Base-by-base conservation (phyloP, 371 early-diverging fungal genomes). In the Paramicrosporidium saccamoebae region DNA sequence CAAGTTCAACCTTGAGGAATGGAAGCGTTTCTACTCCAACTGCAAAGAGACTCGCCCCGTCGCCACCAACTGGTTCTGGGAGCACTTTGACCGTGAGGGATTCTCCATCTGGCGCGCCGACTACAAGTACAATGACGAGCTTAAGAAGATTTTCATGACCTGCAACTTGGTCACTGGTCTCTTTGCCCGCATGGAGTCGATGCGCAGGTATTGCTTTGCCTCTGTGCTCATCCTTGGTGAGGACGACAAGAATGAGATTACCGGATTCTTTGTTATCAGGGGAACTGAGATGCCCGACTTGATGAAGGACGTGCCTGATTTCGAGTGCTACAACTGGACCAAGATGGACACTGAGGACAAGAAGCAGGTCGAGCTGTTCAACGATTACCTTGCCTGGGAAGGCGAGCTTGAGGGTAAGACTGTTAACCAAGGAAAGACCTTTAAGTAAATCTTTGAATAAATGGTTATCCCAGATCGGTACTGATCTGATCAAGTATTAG, bases 1-100 rank as follows among this genome's bases (percentile, higher is more conserved):
- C 39, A 35, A 46, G 34, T 62, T 82, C 48, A 40, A 49, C 37
- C 35, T 81, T 28, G 81, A 84, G 30, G 66, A 64, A 35, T 84
- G 82, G 86, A 81, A 84, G 63, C 65, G 82, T 29, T 58, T 66
- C 49, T 84, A 84, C 65, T 74, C 75, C 26, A 84, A 84, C 71
- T n/a, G n/a, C n/a, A 77, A 78, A 48, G 69, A 78, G 29, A 62
- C 64, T 32, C 44, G 48, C 28, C 72, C 75, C 30, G 57, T 49
- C 25, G 74, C 81, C 34, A 51, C 66, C 50, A 51, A 78, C 52
- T 84, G 68, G 68, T 71, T 84, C 55, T 78, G 79, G 79, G 51
- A 66, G 46, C 33, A 79, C 57, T 68, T 47, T 36, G 81, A 84
- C 39, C 39, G 63, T 12, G 50, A 58, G 25, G 81, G 78, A 30